Evolutionary conservation across 2,329 filamentous ascomycete species (phyloP), one percentile per base, ranked within the genome.

Genomic region (Fusarium redolens): DNA sequence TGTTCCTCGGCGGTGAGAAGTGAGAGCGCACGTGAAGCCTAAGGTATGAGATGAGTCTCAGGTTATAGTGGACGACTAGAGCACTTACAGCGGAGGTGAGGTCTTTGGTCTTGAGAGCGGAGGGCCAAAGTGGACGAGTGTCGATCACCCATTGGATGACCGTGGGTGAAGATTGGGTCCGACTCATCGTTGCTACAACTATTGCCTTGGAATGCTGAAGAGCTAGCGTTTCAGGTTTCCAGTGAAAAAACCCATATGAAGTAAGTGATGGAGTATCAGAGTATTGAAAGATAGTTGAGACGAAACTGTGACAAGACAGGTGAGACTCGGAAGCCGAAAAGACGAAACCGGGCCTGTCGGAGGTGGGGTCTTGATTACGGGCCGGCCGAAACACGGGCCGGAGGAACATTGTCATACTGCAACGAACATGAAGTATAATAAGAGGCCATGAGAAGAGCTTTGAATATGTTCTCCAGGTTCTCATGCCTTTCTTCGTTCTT

Each of bases 61-160:
- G 31, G 18, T 38, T 18, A 37, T 25, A 41, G 25, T 17, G 15
- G 31, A 58, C 44, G 28, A 50, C 15, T 45, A 13, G 31, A n/a
- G 31, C 30, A 58, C 83, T 76, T 81, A 89, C 88, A 65, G 82
- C 81, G 37, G 79, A 79, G 70, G 83, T 80, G 38, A 88, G 84
- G 33, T 90, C 81, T 38, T 80, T 81, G 17, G 88, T 89, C 77
- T 85, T 81, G 51, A 76, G 79, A 28, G 84, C 87, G 61, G 81
- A 81, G n/a, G 88, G 85, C 87, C 88, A 92, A 57, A 91, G 82
- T 6, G 79, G 72, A 41, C 89, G 84, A 7, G 90, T 92, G 80
- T 92, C 90, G 41, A 92, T 81, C 61, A 90, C 82, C 88, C 90
- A 92, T 81, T 90, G 88, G 66, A 90, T 82, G 56, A 91, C 81